These are phyloP conservation scores for Rhododendron griersonianum DNA, from an alignment of 148 eudicot genomes.

Conservation along the genomic window DNA sequence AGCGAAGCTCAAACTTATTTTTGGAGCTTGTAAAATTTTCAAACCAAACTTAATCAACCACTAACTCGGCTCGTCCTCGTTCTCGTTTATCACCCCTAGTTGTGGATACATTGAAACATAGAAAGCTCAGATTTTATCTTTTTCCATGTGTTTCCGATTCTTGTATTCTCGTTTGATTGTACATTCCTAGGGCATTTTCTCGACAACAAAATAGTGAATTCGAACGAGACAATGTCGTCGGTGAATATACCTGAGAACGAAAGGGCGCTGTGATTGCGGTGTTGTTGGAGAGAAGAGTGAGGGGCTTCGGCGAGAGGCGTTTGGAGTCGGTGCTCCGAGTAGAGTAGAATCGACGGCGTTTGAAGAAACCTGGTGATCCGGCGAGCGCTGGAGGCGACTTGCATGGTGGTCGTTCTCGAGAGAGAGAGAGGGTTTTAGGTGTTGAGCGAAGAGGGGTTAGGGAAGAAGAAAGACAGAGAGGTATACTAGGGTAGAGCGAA, in stretches of 20 bases:
- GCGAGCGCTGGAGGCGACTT: constrained; percentile 31
- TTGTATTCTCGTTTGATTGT: neutral
- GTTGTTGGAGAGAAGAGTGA: constrained; percentile 9
- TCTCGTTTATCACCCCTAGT: neutral
- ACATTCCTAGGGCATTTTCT: neutral
- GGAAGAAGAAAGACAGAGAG: neutral
- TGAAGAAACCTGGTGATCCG: constrained; percentile 25
- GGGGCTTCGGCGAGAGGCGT: neutral
- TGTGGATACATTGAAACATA: neutral
- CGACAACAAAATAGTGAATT: neutral
- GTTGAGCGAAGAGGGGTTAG: neutral
- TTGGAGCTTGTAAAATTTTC: neutral
- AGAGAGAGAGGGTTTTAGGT: neutral
- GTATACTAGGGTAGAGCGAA: neutral
- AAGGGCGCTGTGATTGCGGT: constrained; percentile 15
- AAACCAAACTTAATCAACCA: too few relatives aligned
- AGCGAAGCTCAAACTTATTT: neutral
- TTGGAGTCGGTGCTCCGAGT: constrained; percentile 15
- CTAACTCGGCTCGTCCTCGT: neutral
- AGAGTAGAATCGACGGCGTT: constrained; percentile 9
- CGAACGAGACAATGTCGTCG: neutral
- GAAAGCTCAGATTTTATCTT: neutral
- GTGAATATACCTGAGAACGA: constrained; percentile 15
- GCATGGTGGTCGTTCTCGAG: constrained; percentile 19
- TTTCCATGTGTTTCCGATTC: neutral